Evolutionary conservation across 1,284 basidiomycete genomes (phyloP), one percentile per base, ranked within the genome.

Genomic region (Microbotryum scabiosae): DNA sequence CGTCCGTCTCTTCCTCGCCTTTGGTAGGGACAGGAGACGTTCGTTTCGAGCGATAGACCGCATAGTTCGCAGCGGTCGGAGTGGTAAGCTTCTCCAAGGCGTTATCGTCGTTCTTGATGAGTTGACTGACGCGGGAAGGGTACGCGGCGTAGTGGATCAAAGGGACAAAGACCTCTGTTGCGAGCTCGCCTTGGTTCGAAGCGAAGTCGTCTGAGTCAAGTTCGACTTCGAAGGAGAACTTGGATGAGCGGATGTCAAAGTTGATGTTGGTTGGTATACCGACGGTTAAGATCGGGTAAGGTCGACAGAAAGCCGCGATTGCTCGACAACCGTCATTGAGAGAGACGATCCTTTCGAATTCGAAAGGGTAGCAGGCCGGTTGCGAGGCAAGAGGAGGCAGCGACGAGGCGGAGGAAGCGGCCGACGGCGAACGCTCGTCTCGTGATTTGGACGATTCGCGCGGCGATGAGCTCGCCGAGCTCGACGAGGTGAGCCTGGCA

Each of bases 271-370:
- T 56, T 8, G 71, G 72, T 18, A 76, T 73, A 4, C 92, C 92
- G 21, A 93, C 84, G 6, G 83, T 82, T 16, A 83, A 85, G 9
- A 80, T 76, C 0, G 91, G 89, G 76, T 81, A 92, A 0, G 92
- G 91, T 2, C 92, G 79, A 59, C 82, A 82, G 75, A 93, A 91
- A 0, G 90, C 90, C 21, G 83, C 81, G 21, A 86, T 79, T 0
- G 90, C 90, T 20, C 92, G 61, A 1, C 69, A 63, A 14, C 92
- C 92, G 74, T 74, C 56, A 67, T 71, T 70, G 61, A 74, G 32
- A 16, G 36, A 41, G 73, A 75, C 51, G 73, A 73, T 56, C 65
- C 16, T 41, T 12, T 41, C 36, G 14, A 63, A 59, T n/a, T 64
- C 56, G 30, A 57, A 59, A 20, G 63, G 57, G 10, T 60, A 71